Conservation (phyloP, 495 filamentous ascomycete species). For the Penicillium salamii region DNA sequence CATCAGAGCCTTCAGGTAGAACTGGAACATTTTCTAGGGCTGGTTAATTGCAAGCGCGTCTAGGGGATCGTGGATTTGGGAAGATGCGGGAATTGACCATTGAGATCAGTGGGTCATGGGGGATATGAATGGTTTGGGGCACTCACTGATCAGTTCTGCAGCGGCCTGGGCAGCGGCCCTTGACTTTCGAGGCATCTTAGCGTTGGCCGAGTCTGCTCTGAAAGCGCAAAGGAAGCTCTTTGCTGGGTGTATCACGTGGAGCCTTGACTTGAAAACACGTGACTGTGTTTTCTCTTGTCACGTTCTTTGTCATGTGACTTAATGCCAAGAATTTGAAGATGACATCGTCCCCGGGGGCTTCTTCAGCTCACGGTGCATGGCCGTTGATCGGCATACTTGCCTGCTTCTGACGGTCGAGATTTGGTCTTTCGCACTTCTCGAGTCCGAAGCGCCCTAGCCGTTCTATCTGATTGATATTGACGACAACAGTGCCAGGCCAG, state of each 20-base stretch:
- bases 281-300: not conserved
- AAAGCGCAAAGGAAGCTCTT: constrained; percentile 20
- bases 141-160: constrained; percentile 46
- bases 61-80: not conserved
- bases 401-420: not conserved
- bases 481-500: no score
- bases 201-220: constrained; percentile 7
- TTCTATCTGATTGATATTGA: constrained; percentile 1
- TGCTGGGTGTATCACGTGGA: no score
- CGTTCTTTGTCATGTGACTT: not conserved
- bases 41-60: constrained; percentile 25
- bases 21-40: constrained; percentile 44
- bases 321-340: not conserved
- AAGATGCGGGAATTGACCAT: not conserved
- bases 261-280: not conserved
- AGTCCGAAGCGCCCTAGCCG: constrained; percentile 7
- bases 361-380: constrained; percentile 9
- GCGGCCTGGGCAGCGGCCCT: constrained; percentile 50
- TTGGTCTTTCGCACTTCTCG: constrained; percentile 13
- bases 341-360: constrained; percentile 20
- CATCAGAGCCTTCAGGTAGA: constrained; percentile 45
- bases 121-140: not conserved
- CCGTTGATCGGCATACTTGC: constrained; percentile 14
- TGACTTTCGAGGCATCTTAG: constrained; percentile 47
- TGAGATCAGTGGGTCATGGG: not conserved